Evolutionary conservation across 2,329 filamentous ascomycete genomes (phyloP), one percentile per base, ranked within the genome.

Genomic region (Fusarium caatingaense): DNA sequence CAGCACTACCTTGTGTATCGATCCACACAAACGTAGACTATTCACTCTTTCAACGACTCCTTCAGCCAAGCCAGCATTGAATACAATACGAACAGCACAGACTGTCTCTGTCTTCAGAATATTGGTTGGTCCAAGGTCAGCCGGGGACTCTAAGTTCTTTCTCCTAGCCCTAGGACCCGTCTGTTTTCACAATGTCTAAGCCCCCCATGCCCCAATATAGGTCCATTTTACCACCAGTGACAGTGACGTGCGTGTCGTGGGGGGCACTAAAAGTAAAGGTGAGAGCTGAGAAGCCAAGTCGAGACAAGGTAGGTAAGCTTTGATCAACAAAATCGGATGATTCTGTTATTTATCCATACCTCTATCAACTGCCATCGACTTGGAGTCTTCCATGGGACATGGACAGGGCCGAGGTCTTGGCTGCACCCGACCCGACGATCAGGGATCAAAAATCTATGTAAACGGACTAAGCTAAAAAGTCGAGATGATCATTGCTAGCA

Each of bases 191-290:
- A 47, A 55, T 45, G 63, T 32, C 20, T 41, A 54, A 60, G 51
- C 56, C 65, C 56, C 50, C 42, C 64, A 46, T 62, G 55, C 51
- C 44, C 46, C 34, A 37, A 37, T 37, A 40, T 30, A 54, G 42
- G 47, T 67, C 64, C 56, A 64, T 53, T 40, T 42, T 68, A 54
- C 53, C 49, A 46, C 42, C 51, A 53, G 49, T 40, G 32, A 51
- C 49, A 55, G 55, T 68, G 67, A 71, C 67, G 67, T 69, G 67
- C 18, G 49, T 64, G 47, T 68, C 58, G 63, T 71, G 67, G 67
- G 67, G 65, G 66, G 34, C 34, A 48, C 63, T 51, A 63, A 47
- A 49, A 9, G 20, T 51, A 53, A 47, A 54, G 7, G 23, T 10
- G 44, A 48, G 45, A 51, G 46, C 53, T 21, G 23, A 50, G 40